phyloP scores from a whole-genome alignment of 805 yeast genomes.

The Lipomyces starkeyi region DNA sequence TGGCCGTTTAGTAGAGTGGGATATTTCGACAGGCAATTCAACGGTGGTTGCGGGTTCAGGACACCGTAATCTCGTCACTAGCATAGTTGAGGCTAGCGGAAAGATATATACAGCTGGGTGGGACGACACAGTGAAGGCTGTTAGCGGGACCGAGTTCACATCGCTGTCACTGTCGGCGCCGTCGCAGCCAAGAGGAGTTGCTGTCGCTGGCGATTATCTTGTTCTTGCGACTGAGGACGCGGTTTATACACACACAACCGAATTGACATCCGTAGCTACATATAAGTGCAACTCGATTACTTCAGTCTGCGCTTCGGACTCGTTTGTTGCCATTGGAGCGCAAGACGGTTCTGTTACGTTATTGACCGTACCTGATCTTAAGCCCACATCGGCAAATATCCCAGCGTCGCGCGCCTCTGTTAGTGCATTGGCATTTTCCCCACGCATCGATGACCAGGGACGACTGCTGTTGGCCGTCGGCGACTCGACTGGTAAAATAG shows the following conservation, averaged over 20 bases:
- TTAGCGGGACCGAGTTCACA: slow-evolving; percentile 44
- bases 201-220: slow-evolving; percentile 47
- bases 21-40: slow-evolving; percentile 48
- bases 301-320: slow-evolving; percentile 25
- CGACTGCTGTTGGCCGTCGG: slow-evolving; percentile 73
- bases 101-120: slow-evolving; percentile 71
- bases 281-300: slow-evolving; percentile 23
- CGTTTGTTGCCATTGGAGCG: slow-evolving; percentile 35
- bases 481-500: slow-evolving; percentile 83
- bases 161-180: slow-evolving; percentile 48
- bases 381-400: slow-evolving; percentile 31
- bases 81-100: slow-evolving; percentile 50
- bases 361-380: slow-evolving; percentile 48
- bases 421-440: slow-evolving; percentile 44
- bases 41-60: slow-evolving; percentile 48
- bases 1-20: slow-evolving; percentile 75
- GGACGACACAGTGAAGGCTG: slow-evolving; percentile 76
- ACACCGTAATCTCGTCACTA: slow-evolving; percentile 73
- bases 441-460: slow-evolving; percentile 20
- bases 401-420: slow-evolving; percentile 66
- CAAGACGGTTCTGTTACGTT: slow-evolving; percentile 27
- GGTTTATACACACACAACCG: slow-evolving; percentile 14
- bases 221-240: slow-evolving; percentile 54
- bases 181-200: slow-evolving; percentile 59
- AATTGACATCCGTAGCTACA: slow-evolving; percentile 9